Evolutionary conservation across 1,139 yeast species (phyloP).

Genomic region (Geotrichum histeridarum): DNA sequence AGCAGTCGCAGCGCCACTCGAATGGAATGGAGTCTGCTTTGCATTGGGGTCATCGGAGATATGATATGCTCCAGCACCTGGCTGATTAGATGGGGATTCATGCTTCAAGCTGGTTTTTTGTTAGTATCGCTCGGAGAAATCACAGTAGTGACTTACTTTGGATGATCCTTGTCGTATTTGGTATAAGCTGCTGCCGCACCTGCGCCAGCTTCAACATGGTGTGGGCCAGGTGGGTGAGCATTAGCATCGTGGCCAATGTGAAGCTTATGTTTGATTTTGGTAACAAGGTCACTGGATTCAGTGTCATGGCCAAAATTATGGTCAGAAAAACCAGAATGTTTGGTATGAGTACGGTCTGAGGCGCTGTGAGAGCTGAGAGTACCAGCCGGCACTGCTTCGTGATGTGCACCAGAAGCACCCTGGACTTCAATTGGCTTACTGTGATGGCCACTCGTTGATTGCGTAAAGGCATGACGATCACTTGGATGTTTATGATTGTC

Average conservation of each 20-base stretch:
- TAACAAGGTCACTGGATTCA: constrained; percentile 12
- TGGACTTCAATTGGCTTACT: too few species aligned
- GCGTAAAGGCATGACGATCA: too few species aligned
- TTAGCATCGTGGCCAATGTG: constrained; percentile 16
- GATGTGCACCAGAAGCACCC: too few species aligned
- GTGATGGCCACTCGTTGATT: too few species aligned
- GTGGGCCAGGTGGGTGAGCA: constrained; percentile 3
- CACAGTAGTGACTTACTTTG: constrained; percentile 2
- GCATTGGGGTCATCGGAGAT: background rate
- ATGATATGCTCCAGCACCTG: background rate
- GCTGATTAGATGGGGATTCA: background rate
- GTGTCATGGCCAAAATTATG: constrained; percentile 10
- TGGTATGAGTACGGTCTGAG: background rate
- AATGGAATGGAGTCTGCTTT: background rate
- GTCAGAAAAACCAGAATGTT: background rate
- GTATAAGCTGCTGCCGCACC: constrained; percentile 13
- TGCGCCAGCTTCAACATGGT: constrained; percentile 16
- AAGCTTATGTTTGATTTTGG: constrained; percentile 19
- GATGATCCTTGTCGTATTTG: constrained; percentile 7
- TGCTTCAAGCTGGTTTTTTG: background rate
- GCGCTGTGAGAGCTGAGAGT: too few species aligned
- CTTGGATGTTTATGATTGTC: too few species aligned
- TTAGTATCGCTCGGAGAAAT: background rate
- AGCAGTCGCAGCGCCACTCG: constrained; percentile 11
- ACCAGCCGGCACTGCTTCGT: too few species aligned